Conservation (phyloP, 139 green algal species). For the Edaphochlamys debaryana region DNA sequence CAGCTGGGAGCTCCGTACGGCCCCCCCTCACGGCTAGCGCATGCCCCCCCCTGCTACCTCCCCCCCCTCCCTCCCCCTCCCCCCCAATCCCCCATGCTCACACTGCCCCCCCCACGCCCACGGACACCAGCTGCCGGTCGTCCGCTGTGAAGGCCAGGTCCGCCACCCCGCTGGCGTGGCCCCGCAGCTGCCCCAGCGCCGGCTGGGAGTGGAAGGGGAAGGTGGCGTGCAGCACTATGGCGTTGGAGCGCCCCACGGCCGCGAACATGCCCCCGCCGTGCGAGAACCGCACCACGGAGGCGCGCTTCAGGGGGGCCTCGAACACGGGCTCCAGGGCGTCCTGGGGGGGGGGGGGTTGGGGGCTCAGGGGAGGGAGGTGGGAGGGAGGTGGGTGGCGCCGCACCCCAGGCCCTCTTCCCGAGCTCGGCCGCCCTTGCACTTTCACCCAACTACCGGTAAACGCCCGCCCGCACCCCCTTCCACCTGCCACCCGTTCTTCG, state of each 20-base stretch:
- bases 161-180: constrained; percentile 59
- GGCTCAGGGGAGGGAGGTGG: too few species aligned
- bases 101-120: constrained; percentile 56
- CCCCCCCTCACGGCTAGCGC: too few species aligned
- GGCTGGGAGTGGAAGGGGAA: constrained; percentile 37
- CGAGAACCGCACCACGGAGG: constrained; percentile 57
- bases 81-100: constrained; percentile 28
- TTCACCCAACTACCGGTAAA: too few species aligned
- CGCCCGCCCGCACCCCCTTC: too few species aligned
- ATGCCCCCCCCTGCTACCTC: too few species aligned
- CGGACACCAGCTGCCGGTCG: constrained; percentile 63
- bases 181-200: constrained; percentile 47
- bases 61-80: neutral
- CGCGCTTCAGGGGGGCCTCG: constrained; percentile 59
- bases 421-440: too few species aligned
- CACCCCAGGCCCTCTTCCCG: too few species aligned
- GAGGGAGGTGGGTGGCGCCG: neutral
- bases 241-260: constrained; percentile 59
- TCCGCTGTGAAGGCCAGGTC: constrained; percentile 50
- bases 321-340: constrained; percentile 48
- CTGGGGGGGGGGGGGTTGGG: neutral
- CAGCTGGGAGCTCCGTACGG: too few species aligned
- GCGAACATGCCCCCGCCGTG: constrained; percentile 62
- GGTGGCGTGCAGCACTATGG: constrained; percentile 49
- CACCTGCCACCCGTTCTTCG: too few species aligned